Conservation (phyloP, 31 red algal species). For the Bonnemaisonia californica region DNA sequence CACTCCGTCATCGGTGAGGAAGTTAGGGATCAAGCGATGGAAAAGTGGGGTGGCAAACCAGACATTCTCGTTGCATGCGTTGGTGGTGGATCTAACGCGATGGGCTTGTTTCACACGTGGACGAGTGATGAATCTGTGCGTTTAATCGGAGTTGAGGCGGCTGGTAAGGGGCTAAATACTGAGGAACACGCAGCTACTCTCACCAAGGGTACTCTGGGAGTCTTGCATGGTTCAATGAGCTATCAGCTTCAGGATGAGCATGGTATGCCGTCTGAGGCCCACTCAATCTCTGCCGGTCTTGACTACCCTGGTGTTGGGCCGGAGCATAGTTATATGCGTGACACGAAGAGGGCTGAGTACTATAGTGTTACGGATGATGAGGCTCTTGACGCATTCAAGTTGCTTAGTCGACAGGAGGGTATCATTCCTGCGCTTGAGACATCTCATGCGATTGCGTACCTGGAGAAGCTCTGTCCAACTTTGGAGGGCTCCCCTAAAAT, state of each 20-base stretch:
- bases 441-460: conserved; percentile 90
- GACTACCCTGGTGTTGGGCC: conserved; percentile 98
- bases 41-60: conserved; percentile 83
- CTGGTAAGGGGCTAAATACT: conserved; percentile 86
- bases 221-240: conserved; percentile 97
- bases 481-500: conserved; percentile 80
- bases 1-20: conserved; percentile 92
- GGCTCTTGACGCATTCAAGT: conserved; percentile 94
- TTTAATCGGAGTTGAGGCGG: conserved; percentile 97
- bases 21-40: conserved; percentile 75
- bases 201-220: conserved; percentile 85
- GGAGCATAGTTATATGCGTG: conserved; percentile 91
- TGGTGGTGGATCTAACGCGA: conserved; percentile 98
- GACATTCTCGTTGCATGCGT: conserved; percentile 97
- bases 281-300: conserved; percentile 96
- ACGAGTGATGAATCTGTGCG: conserved; percentile 72
- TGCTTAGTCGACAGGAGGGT: conserved; percentile 82
- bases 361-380: conserved; percentile 89
- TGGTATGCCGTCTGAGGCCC: conserved; percentile 87
- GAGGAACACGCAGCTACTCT: conserved; percentile 91
- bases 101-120: conserved; percentile 95
- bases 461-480: conserved; percentile 82
- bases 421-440: conserved; percentile 99
- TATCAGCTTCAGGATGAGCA: conserved; percentile 90
- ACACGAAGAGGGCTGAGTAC: conserved; percentile 94